phyloP scores from a whole-genome alignment of 805 yeast species.

The Wickerhamiella cacticola region DNA sequence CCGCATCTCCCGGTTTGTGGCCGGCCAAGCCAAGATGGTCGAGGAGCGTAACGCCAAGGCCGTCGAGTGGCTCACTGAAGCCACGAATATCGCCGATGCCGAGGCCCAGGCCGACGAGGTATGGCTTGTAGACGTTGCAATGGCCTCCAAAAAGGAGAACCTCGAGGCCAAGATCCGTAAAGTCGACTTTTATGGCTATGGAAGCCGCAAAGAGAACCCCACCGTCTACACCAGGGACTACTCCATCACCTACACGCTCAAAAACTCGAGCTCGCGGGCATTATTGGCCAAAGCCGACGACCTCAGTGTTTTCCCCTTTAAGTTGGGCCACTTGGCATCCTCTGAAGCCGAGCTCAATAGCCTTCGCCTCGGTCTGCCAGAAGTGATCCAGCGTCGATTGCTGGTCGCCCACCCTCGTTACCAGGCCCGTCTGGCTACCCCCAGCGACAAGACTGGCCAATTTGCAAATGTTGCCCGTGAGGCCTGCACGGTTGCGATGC shows the following conservation, averaged over 20 bases:
- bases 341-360: conserved; percentile 46
- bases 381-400: conserved; percentile 67
- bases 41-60: conserved; percentile 90
- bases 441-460: conserved; percentile 41
- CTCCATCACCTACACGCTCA: conserved; percentile 67
- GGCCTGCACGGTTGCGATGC: conserved; percentile 58
- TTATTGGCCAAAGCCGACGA: conserved; percentile 59
- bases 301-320: conserved; percentile 84
- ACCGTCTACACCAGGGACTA: conserved; percentile 76
- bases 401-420: conserved; percentile 63
- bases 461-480: conserved; percentile 61
- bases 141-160: conserved; percentile 50
- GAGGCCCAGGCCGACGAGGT: conserved; percentile 63
- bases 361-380: conserved; percentile 64
- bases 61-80: conserved; percentile 36
- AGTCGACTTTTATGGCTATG: conserved; percentile 25
- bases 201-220: conserved; percentile 24
- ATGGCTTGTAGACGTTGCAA: conserved; percentile 67
- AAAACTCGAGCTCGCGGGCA: conserved; percentile 59
- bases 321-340: conserved; percentile 55
- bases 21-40: conserved; percentile 92
- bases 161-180: conserved; percentile 23
- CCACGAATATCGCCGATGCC: conserved; percentile 45
- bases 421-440: conserved; percentile 60
- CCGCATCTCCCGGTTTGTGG: conserved; percentile 81